Base-by-base conservation (phyloP, 495 filamentous ascomycete species). In the Aspergillus nanangensis region DNA sequence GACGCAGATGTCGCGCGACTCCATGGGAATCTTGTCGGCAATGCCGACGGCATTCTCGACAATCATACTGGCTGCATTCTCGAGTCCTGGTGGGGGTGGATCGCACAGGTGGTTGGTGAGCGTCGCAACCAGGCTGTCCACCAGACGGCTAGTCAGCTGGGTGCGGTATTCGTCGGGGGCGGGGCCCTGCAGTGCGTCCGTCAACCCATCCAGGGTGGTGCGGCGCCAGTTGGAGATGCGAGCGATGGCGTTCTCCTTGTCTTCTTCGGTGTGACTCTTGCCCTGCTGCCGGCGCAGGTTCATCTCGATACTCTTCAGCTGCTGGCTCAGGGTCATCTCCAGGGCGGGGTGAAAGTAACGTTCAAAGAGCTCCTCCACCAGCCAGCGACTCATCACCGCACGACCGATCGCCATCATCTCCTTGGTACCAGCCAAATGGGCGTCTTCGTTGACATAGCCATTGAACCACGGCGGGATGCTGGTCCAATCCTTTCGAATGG, bases 351-450 rank as follows among this genome's bases (percentile, higher is more conserved):
- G 94, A 69, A 98, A 98, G 65, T 86, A 86, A 35, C 81, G 79
- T 57, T 94, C 84, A 61, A 97, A 88, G 19, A 96, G 77, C 58
- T 97, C 90, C 13, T 97, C 88, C 17, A 90, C 83, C 13, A 98
- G 71, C 89, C 93, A 98, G 44, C 82, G 78, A 22, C 88, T 85
- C 48, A 98, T 91, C 37, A 87, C 79, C 5, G 94, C 90, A 21
- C 92, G 81, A n/a, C 93, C 93, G 18, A 95, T 84, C 4, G 88
- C 88, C 5, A 88, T 96, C 93, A 98, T 98, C 58, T 98, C 93
- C 61, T 95, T 89, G 45, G 87, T 93, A 42, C 90, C 92, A 11
- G 79, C 84, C 38, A 76, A 70, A 20, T 88, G 72, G 2, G 92
- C 91, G 48, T 95, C 91, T 39, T 83, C 74, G 59, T 91, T 96